Evolutionary conservation across 805 yeast genomes (phyloP).

Genomic region (Myxozyma neglecta): DNA sequence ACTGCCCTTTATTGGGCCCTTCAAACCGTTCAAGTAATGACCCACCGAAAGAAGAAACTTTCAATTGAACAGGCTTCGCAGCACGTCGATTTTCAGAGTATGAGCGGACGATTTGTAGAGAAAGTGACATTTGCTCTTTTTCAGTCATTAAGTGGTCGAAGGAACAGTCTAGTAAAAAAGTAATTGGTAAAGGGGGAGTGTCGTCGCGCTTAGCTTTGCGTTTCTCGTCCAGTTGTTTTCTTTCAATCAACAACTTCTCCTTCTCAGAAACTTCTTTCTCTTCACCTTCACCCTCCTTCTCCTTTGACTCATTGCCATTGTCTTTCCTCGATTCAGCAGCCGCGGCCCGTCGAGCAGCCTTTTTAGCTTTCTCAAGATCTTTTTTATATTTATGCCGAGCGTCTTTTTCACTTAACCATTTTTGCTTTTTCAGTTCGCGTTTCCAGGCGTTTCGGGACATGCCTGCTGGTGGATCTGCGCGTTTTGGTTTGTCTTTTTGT

Average conservation of each 20-base stretch:
- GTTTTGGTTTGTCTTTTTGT: background rate
- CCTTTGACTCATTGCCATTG: slow-evolving; percentile 32
- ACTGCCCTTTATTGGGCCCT: slow-evolving; percentile 53
- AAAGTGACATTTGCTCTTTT: slow-evolving; percentile 62
- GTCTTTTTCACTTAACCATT: slow-evolving; percentile 59
- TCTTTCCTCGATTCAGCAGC: slow-evolving; percentile 41
- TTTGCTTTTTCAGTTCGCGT: slow-evolving; percentile 56
- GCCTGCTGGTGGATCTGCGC: slow-evolving; percentile 64
- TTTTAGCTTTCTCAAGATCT: slow-evolving; percentile 45
- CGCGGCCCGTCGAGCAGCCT: slow-evolving; percentile 34
- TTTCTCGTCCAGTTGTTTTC: slow-evolving; percentile 6
- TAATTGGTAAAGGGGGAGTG: slow-evolving; percentile 12
- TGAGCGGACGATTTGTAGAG: slow-evolving; percentile 77
- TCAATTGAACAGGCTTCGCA: slow-evolving; percentile 55
- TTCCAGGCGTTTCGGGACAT: slow-evolving; percentile 88
- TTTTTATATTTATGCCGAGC: slow-evolving; percentile 57
- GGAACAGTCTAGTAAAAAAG: slow-evolving; percentile 77
- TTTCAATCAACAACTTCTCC: background rate
- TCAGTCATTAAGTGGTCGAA: slow-evolving; percentile 89
- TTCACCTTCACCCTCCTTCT: background rate
- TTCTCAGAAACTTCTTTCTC: background rate
- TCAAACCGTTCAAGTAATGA: slow-evolving; percentile 69
- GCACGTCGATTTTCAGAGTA: slow-evolving; percentile 76
- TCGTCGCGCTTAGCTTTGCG: slow-evolving; percentile 8
- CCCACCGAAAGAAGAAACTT: slow-evolving; percentile 65